Evolutionary conservation across 176 grass and related monocot genomes (phyloP).

Genomic region (Elaeis guineensis): DNA sequence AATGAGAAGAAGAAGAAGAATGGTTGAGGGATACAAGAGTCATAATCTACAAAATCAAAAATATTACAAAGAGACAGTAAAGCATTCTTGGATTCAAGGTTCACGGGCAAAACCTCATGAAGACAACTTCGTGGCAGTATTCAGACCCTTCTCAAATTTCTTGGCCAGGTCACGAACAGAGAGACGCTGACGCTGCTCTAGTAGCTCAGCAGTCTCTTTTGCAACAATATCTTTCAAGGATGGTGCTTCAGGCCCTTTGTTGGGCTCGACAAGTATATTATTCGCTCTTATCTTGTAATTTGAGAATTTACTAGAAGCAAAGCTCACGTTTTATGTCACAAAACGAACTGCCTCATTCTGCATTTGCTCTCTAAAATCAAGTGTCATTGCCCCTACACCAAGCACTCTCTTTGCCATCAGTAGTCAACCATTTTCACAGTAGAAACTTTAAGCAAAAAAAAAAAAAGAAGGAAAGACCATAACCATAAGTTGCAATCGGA

Average conservation of each 20-base stretch:
- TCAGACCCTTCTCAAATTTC: conserved; percentile 91
- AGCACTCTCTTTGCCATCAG: too few relatives aligned
- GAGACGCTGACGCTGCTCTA: conserved; percentile 49
- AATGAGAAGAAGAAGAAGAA: too few relatives aligned
- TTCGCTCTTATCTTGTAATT: conserved; percentile 63
- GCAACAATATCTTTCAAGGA: conserved; percentile 56
- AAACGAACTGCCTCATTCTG: conserved; percentile 33
- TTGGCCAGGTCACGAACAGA: conserved; percentile 79
- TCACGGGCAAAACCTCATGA: conserved; percentile 44
- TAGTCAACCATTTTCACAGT: too few relatives aligned
- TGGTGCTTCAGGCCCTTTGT: conserved; percentile 35
- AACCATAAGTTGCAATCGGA: too few relatives aligned
- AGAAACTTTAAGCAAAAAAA: too few relatives aligned
- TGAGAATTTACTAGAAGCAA: conserved; percentile 55
- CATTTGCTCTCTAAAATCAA: conserved; percentile 36
- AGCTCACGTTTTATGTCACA: conserved; percentile 44
- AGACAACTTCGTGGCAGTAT: conserved; percentile 64
- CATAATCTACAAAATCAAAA: too few relatives aligned
- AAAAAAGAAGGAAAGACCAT: too few relatives aligned
- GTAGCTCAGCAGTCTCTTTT: conserved; percentile 60
- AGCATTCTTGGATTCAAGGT: too few relatives aligned
- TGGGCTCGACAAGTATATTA: conserved; percentile 47
- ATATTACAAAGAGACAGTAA: too few relatives aligned
- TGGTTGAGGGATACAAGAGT: too few relatives aligned
- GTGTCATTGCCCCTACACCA: background rate